These are phyloP conservation scores for Acer campestre DNA, from an alignment of 345 rosid genomes.

Conservation along the genomic window DNA sequence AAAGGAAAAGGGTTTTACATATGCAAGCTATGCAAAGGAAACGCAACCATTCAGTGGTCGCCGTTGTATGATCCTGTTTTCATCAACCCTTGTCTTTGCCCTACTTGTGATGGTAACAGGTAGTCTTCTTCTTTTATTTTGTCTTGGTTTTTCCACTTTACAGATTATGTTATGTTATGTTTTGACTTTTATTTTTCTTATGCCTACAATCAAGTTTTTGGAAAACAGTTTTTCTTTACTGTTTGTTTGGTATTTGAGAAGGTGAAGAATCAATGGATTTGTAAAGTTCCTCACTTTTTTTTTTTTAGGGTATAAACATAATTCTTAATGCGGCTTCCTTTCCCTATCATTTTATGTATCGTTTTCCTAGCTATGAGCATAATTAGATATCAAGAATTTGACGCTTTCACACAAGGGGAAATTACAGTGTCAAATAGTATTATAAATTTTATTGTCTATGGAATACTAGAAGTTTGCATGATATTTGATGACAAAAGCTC, in stretches of 20 bases:
- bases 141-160: background rate
- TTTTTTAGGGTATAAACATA: background rate
- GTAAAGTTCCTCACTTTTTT: no score
- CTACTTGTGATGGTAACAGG: slow-evolving; percentile 95
- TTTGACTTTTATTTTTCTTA: background rate
- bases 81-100: slow-evolving; percentile 83
- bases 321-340: background rate
- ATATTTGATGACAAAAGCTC: no score
- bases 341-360: background rate
- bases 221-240: background rate
- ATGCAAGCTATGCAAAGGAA: slow-evolving; percentile 84
- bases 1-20: slow-evolving; percentile 82
- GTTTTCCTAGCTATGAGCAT: background rate
- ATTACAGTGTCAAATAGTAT: background rate
- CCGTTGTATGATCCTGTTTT: slow-evolving; percentile 78
- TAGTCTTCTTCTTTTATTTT: slow-evolving; percentile 19
- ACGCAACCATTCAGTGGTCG: slow-evolving; percentile 71
- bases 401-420: background rate
- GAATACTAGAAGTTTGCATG: background rate
- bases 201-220: background rate
- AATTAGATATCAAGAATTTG: background rate
- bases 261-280: background rate
- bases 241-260: background rate
- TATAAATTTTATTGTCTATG: background rate
- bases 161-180: background rate